Conservation (phyloP, 2,329 filamentous ascomycete species). For the Taxawa tesnikishii region DNA sequence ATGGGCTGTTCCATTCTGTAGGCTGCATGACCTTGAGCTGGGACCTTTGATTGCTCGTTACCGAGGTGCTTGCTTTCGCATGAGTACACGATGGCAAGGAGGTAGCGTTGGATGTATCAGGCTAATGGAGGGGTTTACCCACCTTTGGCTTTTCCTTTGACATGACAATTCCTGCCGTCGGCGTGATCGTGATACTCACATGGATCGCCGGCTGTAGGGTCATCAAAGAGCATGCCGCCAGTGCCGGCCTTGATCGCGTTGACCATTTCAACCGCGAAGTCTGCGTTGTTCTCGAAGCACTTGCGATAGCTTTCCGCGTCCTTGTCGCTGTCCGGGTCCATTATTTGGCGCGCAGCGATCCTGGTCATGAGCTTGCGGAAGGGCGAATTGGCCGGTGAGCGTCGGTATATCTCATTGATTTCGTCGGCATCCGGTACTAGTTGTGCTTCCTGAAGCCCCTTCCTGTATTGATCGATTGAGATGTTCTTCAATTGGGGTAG, state of each 20-base stretch:
- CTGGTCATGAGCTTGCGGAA: conserved; percentile 38
- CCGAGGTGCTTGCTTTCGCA: conserved; percentile 2
- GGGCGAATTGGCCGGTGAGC: conserved; percentile 30
- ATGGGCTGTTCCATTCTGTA: conserved; percentile 1
- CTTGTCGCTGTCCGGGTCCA: conserved; percentile 39
- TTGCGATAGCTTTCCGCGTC: conserved; percentile 36
- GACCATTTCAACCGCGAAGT: conserved; percentile 42
- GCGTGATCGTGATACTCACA: conserved; percentile 41
- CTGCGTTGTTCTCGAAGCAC: conserved; percentile 36
- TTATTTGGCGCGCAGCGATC: conserved; percentile 45
- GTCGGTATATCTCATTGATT: conserved; percentile 40
- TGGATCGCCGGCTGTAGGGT: conserved; percentile 34
- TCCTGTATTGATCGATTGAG: conserved; percentile 42
- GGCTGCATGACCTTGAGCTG: conserved; percentile 7
- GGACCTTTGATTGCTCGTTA: conserved; percentile 9
- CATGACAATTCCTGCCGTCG: conserved; percentile 25
- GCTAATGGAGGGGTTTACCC: neutral
- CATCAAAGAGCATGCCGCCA: conserved; percentile 38
- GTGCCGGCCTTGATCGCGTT: conserved; percentile 38
- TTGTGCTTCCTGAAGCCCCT: conserved; percentile 34
- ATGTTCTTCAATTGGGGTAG: conserved; percentile 39
- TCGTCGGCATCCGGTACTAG: conserved; percentile 43
- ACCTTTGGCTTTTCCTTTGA: conserved; percentile 9
- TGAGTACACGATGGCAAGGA: conserved; percentile 1
- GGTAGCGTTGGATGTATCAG: neutral